Evolutionary conservation across 345 rosid species (phyloP), one percentile per base, ranked within the genome.

Genomic region (Dimocarpus longan): DNA sequence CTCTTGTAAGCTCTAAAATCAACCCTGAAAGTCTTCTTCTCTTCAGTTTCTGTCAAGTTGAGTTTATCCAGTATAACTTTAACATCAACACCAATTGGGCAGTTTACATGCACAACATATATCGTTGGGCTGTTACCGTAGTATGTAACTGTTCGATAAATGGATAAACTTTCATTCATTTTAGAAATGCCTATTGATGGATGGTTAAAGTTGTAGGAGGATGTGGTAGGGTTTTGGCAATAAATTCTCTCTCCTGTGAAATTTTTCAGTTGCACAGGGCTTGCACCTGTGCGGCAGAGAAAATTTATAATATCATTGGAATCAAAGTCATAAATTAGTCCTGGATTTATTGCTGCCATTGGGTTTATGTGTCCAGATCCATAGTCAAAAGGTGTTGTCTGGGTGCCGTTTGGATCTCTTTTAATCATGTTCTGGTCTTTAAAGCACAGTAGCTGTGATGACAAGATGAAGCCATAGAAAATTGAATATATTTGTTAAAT

Each of bases 301-400:
- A 90, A 89, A 50, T 70, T 73, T 52, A 86, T 81, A 22, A 83
- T 46, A 32, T 88, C 84, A 10, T 46, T n/a, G 43, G 83, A 54
- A 50, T 81, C 79, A 44, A 80, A 82, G 63, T 88, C 87, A 21
- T 88, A 88, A 63, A 85, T 19, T 9, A 88, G 79, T 70, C 91
- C 92, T 3, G 87, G 84, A 70, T 87, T 78, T 56, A 88, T 68
- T 11, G 87, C 88, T 1, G 85, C 87, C 9, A 22, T 22, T 10
- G 84, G 90, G 71, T 90, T 89, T 76, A 85, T 73, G 40, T 89
- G 91, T 70, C 93, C 84, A 0, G 93, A 89, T 80, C 93, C 91
- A 4, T 86, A 82, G 87, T 89, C 89, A 63, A 90, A 87, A 76
- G 92, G 90, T 8, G 85, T 85, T 24, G 85, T 69, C 74, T 76